A percentile compares a stretch with the other conserved stretches of the same genome.
Evolutionary conservation across 495 filamentous ascomycete species (phyloP).

Genomic region (Viridothelium virens): DNA sequence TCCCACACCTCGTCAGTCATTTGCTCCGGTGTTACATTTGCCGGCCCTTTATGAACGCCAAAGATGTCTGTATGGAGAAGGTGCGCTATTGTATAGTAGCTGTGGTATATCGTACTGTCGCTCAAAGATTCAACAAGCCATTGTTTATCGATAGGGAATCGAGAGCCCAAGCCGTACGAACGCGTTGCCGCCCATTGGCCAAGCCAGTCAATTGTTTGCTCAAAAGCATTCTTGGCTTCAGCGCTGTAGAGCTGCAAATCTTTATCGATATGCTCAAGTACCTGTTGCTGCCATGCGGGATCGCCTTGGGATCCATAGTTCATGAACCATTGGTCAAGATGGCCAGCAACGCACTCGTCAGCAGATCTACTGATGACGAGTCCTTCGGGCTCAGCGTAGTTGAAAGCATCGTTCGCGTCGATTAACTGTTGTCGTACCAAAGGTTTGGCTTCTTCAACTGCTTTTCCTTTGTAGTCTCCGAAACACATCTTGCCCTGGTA

Average conservation of each 20-base stretch:
- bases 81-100: conserved; percentile 93
- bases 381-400: conserved; percentile 87
- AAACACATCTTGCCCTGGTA: conserved; percentile 89
- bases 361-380: conserved; percentile 77
- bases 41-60: conserved; percentile 59
- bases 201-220: conserved; percentile 79
- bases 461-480: conserved; percentile 80
- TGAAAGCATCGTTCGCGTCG: conserved; percentile 72
- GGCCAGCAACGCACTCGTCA: conserved; percentile 86
- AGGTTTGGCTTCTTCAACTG: conserved; percentile 77
- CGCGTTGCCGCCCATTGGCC: conserved; percentile 92
- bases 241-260: conserved; percentile 67
- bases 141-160: conserved; percentile 82
- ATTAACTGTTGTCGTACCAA: conserved; percentile 76
- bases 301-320: conserved; percentile 67
- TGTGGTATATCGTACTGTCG: conserved; percentile 91
- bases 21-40: conserved; percentile 67
- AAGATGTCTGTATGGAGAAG: conserved; percentile 76
- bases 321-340: conserved; percentile 93
- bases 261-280: conserved; percentile 65
- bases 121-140: conserved; percentile 84
- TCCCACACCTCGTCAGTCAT: conserved; percentile 98
- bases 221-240: conserved; percentile 77
- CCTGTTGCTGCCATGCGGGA: conserved; percentile 62
- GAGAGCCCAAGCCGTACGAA: conserved; percentile 86